These are phyloP conservation scores for Aspergillus sclerotioniger DNA, from an alignment of 495 filamentous ascomycete genomes.

Conservation along the genomic window DNA sequence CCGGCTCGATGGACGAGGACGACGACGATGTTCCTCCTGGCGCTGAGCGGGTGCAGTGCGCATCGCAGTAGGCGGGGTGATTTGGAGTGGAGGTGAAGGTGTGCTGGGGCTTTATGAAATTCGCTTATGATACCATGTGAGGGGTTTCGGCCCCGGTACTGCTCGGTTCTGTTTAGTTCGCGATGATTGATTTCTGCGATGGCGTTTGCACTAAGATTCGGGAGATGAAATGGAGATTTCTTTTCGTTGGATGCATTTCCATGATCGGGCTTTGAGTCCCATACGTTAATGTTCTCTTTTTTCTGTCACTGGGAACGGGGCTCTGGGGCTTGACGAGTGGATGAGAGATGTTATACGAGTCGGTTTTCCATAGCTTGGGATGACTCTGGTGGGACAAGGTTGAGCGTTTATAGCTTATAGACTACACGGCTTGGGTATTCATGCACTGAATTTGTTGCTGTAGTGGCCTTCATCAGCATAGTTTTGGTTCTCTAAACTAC, in stretches of 20 bases:
- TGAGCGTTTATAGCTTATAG: slow-evolving; percentile 24
- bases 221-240: slow-evolving; percentile 33
- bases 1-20: slow-evolving; percentile 78
- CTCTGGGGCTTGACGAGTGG: slow-evolving; percentile 16
- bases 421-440: slow-evolving; percentile 26
- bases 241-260: slow-evolving; percentile 16
- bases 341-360: slow-evolving; percentile 21
- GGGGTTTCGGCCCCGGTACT: slow-evolving; percentile 24
- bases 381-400: slow-evolving; percentile 7
- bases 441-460: too few species aligned
- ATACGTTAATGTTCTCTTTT: slow-evolving; percentile 22
- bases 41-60: slow-evolving; percentile 94
- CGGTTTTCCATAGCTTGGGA: slow-evolving; percentile 10
- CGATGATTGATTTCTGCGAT: slow-evolving; percentile 35
- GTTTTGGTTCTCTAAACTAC: too few species aligned
- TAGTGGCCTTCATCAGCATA: too few species aligned
- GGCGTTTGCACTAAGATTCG: slow-evolving; percentile 41
- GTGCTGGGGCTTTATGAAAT: slow-evolving; percentile 34
- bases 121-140: slow-evolving; percentile 49
- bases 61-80: slow-evolving; percentile 73
- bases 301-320: slow-evolving; percentile 16
- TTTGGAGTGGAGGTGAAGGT: slow-evolving; percentile 17
- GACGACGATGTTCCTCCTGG: slow-evolving; percentile 73
- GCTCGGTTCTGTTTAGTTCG: slow-evolving; percentile 25
- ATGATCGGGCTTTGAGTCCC: slow-evolving; percentile 21